Base-by-base conservation (phyloP, 257 asterid species). In the Scutellaria baicalensis region DNA sequence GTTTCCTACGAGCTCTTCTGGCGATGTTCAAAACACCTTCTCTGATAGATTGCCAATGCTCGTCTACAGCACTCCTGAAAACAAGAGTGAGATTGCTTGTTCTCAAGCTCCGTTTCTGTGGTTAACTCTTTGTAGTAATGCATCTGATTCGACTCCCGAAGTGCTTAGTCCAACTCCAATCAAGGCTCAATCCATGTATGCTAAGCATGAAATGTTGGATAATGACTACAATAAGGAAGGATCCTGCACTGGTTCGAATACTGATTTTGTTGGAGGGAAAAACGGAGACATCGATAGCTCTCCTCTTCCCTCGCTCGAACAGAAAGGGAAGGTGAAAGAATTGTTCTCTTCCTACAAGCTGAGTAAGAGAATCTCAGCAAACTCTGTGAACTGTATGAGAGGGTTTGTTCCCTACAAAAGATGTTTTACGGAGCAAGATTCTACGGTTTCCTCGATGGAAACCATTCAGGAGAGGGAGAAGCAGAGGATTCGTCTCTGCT, bases 401-500 rank as follows among this genome's bases (percentile, higher is more conserved):
- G 98, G 98, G 2, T 93, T 93, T 64, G 81, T 88, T 58, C 98
- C 98, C 0, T 93, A 90, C 68, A 93, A 88, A 77, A 83, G 97
- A 76, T 88, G 95, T 75, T 64, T 86, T 16, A 76, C 79, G 0
- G 84, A 89, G 39, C 82, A 79, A 62, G 80, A 75, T 44, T 80
- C 76, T 3, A 49, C 47, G 9, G 16, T 44, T 2, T 72, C 84
- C 38, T 60, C 79, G 5, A 76, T 61, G 1, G 74, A 81, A 49
- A 58, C 66, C 0, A 73, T 70, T 2, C 87, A 84, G 54, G 95
- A 85, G 67, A 84, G 87, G 75, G 92, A 81, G 68, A 87, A 82
- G 23, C 95, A 84, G 40, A 79, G 88, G 45, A 43, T 75, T 17
- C 89, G 89, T 16, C 86, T 86, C 49, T 84, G 93, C 75, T 78